Evolutionary conservation across 2,329 filamentous ascomycete genomes (phyloP).

Genomic region (Raffaelea arxii): DNA sequence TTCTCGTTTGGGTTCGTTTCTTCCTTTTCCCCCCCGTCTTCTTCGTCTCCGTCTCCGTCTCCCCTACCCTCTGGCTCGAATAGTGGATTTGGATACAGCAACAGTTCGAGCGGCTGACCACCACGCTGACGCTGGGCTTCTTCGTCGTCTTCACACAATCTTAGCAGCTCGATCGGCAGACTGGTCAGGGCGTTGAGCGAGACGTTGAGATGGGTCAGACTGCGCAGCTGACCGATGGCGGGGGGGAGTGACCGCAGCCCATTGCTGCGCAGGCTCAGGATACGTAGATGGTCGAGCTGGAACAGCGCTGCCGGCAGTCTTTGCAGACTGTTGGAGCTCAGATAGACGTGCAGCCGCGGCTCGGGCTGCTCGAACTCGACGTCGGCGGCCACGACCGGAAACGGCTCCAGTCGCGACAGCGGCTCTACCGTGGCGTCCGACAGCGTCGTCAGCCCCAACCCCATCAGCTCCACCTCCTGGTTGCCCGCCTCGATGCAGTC

Average conservation of each 20-base stretch:
- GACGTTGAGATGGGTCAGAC: conserved; percentile 54
- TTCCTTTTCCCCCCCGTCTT: conserved; percentile 5
- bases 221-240: conserved; percentile 45
- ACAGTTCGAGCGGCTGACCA: conserved; percentile 40
- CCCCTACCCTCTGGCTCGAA: conserved; percentile 23
- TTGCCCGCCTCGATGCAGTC: conserved; percentile 46
- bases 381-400: conserved; percentile 43
- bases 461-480: conserved; percentile 37
- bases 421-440: conserved; percentile 48
- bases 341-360: conserved; percentile 50
- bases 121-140: conserved; percentile 24
- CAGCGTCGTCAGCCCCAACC: conserved; percentile 39
- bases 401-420: conserved; percentile 42
- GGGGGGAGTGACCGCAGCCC: conserved; percentile 50
- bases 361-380: conserved; percentile 51
- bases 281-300: conserved; percentile 49
- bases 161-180: conserved; percentile 54
- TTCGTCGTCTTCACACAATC: too few species aligned
- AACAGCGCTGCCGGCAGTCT: conserved; percentile 52
- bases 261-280: conserved; percentile 58
- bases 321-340: conserved; percentile 48
- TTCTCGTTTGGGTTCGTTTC: background rate
- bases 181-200: conserved; percentile 52
- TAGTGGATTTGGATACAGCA: conserved; percentile 55
- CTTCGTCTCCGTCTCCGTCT: conserved; percentile 3